Evolutionary conservation across 2,329 filamentous ascomycete species (phyloP).

Genomic region (Zasmidium citrigriseum): DNA sequence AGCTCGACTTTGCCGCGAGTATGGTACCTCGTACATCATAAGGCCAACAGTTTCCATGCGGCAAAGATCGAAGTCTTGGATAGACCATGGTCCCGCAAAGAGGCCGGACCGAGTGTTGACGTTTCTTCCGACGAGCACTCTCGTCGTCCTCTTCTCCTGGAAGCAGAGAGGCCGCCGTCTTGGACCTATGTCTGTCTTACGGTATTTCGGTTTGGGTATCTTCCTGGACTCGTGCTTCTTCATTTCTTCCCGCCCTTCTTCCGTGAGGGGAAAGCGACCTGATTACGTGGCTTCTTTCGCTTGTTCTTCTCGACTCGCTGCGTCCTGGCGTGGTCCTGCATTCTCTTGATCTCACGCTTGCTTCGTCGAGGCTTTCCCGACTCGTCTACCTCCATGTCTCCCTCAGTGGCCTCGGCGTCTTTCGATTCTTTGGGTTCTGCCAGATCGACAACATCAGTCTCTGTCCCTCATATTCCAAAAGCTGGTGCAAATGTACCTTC

Average conservation of each 20-base stretch:
- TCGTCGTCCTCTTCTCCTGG: not conserved
- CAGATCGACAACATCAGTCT: too few relatives aligned
- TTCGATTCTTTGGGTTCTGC: not conserved
- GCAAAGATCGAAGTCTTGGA: too few relatives aligned
- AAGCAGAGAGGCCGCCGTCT: not conserved
- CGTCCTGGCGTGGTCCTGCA: conserved; percentile 32
- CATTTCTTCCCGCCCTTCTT: conserved; percentile 28
- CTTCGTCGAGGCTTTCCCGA: conserved; percentile 21
- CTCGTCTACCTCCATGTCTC: conserved; percentile 42
- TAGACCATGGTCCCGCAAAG: too few relatives aligned
- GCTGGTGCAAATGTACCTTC: conserved; percentile 17
- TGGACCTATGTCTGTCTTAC: not conserved
- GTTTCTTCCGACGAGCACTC: too few relatives aligned
- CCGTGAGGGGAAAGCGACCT: conserved; percentile 38
- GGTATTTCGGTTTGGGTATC: too few relatives aligned
- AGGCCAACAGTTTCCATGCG: too few relatives aligned
- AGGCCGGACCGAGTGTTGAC: too few relatives aligned
- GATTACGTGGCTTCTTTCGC: conserved; percentile 40
- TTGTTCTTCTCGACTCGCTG: conserved; percentile 39
- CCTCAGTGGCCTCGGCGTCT: not conserved
- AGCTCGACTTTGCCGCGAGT: too few relatives aligned
- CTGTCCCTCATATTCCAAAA: conserved; percentile 1
- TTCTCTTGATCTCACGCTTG: conserved; percentile 25
- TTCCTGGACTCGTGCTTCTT: conserved; percentile 13
- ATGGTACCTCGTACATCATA: too few relatives aligned